These are phyloP conservation scores for Saitozyma podzolica DNA, from an alignment of 768 basidiomycete species.

Conservation along the genomic window DNA sequence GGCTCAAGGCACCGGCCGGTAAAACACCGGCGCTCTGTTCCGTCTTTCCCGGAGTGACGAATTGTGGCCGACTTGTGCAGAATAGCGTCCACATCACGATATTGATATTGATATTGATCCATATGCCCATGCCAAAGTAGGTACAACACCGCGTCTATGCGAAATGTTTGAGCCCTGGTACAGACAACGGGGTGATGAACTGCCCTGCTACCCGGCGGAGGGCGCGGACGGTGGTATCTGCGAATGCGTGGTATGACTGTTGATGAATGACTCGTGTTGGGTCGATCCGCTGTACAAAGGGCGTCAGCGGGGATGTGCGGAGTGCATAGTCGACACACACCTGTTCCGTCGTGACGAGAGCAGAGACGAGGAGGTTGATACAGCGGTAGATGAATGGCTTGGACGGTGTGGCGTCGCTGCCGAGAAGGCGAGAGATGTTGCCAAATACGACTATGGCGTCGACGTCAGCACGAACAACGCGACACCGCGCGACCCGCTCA, in stretches of 20 bases:
- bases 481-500: neutral
- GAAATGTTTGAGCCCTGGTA: constrained; percentile 34
- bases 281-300: constrained; percentile 18
- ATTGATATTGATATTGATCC: too few relatives aligned
- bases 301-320: neutral
- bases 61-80: too few relatives aligned
- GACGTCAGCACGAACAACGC: constrained; percentile 1
- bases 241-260: constrained; percentile 38
- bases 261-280: constrained; percentile 23
- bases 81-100: too few relatives aligned
- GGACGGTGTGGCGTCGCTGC: neutral
- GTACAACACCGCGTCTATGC: neutral
- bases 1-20: too few relatives aligned
- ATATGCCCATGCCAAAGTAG: too few relatives aligned
- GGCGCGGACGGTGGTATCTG: constrained; percentile 18
- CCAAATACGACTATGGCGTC: constrained; percentile 5
- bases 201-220: constrained; percentile 16
- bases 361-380: constrained; percentile 58
- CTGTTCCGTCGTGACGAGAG: constrained; percentile 59
- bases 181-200: constrained; percentile 15
- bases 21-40: too few relatives aligned
- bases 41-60: too few relatives aligned
- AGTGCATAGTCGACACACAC: constrained; percentile 47
- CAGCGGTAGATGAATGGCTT: constrained; percentile 42
- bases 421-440: constrained; percentile 4